These are phyloP conservation scores for Colletotrichum sp. DNA, from an alignment of 2,329 filamentous ascomycete genomes.

Conservation along the genomic window DNA sequence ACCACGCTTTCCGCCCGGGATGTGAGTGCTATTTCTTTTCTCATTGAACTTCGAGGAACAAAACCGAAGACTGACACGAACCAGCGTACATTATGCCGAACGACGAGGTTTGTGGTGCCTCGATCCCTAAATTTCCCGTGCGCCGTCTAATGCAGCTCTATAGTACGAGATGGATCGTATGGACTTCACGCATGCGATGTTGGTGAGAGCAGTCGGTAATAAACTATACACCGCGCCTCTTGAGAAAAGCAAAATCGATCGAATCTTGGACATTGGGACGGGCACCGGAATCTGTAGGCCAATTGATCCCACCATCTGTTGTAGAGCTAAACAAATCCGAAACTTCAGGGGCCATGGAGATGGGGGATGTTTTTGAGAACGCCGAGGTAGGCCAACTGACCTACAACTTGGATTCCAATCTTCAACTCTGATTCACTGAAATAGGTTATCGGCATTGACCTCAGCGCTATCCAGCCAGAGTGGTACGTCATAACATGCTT, in stretches of 20 bases:
- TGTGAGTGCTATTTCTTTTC: background rate
- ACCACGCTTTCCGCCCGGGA: background rate
- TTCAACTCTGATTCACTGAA: accelerated
- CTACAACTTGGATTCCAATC: background rate
- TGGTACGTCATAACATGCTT: conserved; percentile 13
- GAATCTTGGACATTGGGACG: conserved; percentile 63
- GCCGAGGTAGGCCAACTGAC: background rate
- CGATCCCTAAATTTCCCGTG: too few relatives aligned
- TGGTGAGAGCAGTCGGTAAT: background rate
- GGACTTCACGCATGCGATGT: background rate
- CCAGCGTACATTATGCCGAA: background rate
- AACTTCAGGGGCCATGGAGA: background rate
- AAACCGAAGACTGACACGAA: background rate
- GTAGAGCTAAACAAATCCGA: background rate
- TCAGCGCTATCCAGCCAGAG: conserved; percentile 34
- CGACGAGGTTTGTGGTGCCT: background rate
- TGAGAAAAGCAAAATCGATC: conserved; percentile 7
- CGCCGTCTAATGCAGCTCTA: background rate
- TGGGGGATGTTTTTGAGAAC: background rate
- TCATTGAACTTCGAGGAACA: too few relatives aligned
- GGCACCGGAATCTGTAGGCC: conserved; percentile 48
- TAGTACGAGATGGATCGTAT: conserved; percentile 6
- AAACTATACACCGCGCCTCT: background rate
- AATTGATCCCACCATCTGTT: background rate
- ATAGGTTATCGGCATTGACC: conserved; percentile 35